Conservation (phyloP, 768 basidiomycete species). For the Tulasnella sp. region DNA sequence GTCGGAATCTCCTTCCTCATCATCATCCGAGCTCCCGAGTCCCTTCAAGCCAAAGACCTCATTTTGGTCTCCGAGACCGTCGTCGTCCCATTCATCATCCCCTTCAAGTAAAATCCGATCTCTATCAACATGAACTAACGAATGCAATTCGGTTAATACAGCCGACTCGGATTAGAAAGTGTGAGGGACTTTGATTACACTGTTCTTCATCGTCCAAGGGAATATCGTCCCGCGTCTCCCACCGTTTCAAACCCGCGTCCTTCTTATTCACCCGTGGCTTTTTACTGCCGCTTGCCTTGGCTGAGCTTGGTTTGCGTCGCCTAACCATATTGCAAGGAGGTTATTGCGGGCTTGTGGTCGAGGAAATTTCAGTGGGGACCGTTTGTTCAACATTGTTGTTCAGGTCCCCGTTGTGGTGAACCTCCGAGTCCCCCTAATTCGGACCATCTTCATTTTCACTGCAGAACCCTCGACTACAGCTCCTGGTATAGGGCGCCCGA, state of each 20-base stretch:
- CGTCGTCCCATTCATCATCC: slow-evolving; percentile 42
- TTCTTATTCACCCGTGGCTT: slow-evolving; percentile 8
- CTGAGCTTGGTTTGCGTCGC: background rate
- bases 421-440: background rate
- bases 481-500: too few relatives aligned
- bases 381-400: background rate
- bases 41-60: slow-evolving; percentile 77
- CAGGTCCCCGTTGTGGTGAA: background rate
- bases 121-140: slow-evolving; percentile 62
- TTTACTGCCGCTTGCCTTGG: background rate
- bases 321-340: slow-evolving; percentile 9
- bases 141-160: slow-evolving; percentile 15
- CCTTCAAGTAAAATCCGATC: slow-evolving; percentile 77
- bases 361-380: slow-evolving; percentile 3
- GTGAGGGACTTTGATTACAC: slow-evolving; percentile 43
- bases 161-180: slow-evolving; percentile 12
- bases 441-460: too few relatives aligned
- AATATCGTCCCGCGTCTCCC: slow-evolving; percentile 64
- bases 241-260: slow-evolving; percentile 47
- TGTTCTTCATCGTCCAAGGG: slow-evolving; percentile 75
- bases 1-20: slow-evolving; percentile 35
- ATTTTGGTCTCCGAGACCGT: slow-evolving; percentile 62
- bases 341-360: background rate
- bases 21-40: slow-evolving; percentile 38
- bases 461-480: too few relatives aligned